Percentiles rank a stretch among this genome's conserved stretches.
Conservation (phyloP, 768 basidiomycete genomes). For the Hygrophoropsis aurantiaca region DNA sequence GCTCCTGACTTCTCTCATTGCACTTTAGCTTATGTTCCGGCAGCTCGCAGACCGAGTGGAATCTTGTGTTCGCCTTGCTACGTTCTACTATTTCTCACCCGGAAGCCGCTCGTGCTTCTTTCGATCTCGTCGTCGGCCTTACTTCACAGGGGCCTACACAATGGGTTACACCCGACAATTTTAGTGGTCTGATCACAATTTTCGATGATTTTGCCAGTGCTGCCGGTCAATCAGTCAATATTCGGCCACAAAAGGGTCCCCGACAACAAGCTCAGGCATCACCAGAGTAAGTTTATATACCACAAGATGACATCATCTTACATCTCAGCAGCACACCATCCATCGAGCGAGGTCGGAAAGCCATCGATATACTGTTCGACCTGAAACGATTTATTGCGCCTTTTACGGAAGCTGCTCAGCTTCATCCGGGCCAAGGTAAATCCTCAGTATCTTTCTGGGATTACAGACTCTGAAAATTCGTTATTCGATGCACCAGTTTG, state of each 20-base stretch:
- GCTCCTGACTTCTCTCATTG: not conserved
- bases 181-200: slow-evolving; percentile 72
- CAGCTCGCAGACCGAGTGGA: slow-evolving; percentile 95
- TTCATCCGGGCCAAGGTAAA: slow-evolving; percentile 34
- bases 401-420: slow-evolving; percentile 51
- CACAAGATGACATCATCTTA: not conserved
- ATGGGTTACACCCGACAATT: slow-evolving; percentile 74
- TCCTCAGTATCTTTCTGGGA: slow-evolving; percentile 5
- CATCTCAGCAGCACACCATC: slow-evolving; percentile 57
- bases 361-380: slow-evolving; percentile 77
- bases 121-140: slow-evolving; percentile 74
- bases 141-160: slow-evolving; percentile 60
- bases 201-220: slow-evolving; percentile 84
- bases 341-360: slow-evolving; percentile 77
- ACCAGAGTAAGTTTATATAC: slow-evolving; percentile 43
- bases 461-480: not conserved
- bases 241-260: slow-evolving; percentile 53
- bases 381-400: slow-evolving; percentile 65
- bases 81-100: slow-evolving; percentile 83
- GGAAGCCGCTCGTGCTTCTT: slow-evolving; percentile 83
- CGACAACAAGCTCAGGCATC: slow-evolving; percentile 49
- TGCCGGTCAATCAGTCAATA: slow-evolving; percentile 65
- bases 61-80: slow-evolving; percentile 83
- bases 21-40: slow-evolving; percentile 2
- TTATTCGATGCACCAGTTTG: slow-evolving; percentile 52